Base-by-base conservation (phyloP, 108 stramenopile genomes). In the Bacterosira constricta region DNA sequence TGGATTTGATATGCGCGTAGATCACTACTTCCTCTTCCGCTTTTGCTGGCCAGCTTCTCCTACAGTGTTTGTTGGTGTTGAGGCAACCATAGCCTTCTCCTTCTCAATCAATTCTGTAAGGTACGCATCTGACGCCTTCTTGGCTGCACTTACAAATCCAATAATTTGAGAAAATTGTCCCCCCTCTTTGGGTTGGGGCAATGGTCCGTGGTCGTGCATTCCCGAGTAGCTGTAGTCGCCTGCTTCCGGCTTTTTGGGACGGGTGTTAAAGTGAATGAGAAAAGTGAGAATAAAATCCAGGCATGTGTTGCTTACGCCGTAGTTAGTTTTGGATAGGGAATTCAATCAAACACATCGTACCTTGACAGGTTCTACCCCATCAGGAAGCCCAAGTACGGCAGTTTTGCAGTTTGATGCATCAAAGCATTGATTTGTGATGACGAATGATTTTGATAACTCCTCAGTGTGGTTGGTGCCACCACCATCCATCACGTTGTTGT, bases 131-230 rank as follows among this genome's bases (percentile, higher is more conserved):
- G 84, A 89, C 44, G 63, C 55, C n/a, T 81, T 42, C 57, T 93
- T 90, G 10, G 90, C 92, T 70, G 62, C 63, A 39, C 81, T 39
- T 8, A 80, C 87, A 65, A 87, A 83, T 17, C 79, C 83, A 54
- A 91, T 82, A 60, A 91, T 45, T 25, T 69, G 45, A 25, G 89
- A 84, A 65, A 91, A 64, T 15, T 58, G 36, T 45, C 87, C 87
- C 18, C 87, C 88, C 60, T 90, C 88, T 71, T 76, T 83, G 4
- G 75, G 92, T 20, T 64, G 60, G 4, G 85, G 84, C 26, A 93
- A 52, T 27, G 81, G 83, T 8, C 88, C 92, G 26, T 89, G 86
- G 73, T 93, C 92, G 53, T 93, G 92, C 76, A 85, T 77, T 29
- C 92, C 92, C 49, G 90, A 84, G 55, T 93, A 91, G 12, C 45